phyloP scores from a whole-genome alignment of 257 asterid species.

The Capsicum pubescens region DNA sequence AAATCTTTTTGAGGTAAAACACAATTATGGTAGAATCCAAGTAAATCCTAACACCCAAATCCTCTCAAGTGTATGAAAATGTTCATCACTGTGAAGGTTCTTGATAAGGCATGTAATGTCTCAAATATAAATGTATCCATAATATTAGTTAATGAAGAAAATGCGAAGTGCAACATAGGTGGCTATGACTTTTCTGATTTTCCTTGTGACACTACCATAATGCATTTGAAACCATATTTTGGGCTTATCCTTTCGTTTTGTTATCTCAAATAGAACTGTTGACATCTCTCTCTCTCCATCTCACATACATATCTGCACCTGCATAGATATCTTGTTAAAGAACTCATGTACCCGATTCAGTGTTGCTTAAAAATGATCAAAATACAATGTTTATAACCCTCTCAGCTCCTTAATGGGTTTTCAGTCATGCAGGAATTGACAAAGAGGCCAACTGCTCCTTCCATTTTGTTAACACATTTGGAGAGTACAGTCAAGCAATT shows the following conservation, averaged over 20 bases:
- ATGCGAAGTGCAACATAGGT: not conserved
- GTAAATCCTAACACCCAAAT: not conserved
- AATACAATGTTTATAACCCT: not conserved
- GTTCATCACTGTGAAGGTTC: not conserved
- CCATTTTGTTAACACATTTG: constrained; percentile 39
- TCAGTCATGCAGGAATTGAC: constrained; percentile 59
- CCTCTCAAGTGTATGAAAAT: not conserved
- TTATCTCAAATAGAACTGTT: not conserved
- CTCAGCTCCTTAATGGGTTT: constrained; percentile 35
- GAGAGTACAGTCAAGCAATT: constrained; percentile 51
- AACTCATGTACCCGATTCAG: not conserved
- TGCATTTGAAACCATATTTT: not conserved
- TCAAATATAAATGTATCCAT: not conserved
- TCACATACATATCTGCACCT: not conserved
- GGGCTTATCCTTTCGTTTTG: not conserved
- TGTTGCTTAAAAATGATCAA: constrained; percentile 13
- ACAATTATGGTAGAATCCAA: too few relatives aligned
- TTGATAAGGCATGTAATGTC: not conserved
- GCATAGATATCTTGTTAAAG: not conserved
- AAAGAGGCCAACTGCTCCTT: constrained; percentile 34
- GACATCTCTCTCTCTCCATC: not conserved
- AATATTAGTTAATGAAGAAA: not conserved
- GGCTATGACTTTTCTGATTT: not conserved
- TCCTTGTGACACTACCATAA: not conserved
- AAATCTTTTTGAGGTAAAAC: too few relatives aligned